A percentile compares a stretch with the other conserved stretches of the same genome.
Evolutionary conservation across 2,329 filamentous ascomycete genomes (phyloP).

Genomic region (Ceratocystis diversiconidia): DNA sequence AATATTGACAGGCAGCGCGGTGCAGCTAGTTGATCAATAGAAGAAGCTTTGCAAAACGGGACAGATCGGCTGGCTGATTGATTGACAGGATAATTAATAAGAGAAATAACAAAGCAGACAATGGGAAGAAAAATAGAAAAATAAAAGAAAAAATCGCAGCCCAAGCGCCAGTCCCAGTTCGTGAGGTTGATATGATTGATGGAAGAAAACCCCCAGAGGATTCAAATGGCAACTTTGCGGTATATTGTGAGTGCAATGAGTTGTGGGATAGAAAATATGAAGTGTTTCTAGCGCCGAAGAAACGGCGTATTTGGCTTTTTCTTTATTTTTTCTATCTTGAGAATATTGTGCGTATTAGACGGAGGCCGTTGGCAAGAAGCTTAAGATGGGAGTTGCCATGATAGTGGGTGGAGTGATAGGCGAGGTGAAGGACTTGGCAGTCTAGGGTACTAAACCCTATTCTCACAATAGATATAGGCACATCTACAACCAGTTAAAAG

Average conservation of each 20-base stretch:
- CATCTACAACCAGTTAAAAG: no score
- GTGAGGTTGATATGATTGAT: background rate
- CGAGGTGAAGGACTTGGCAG: background rate
- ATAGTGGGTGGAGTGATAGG: background rate
- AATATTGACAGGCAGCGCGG: background rate
- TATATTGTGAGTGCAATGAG: background rate
- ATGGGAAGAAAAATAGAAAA: background rate
- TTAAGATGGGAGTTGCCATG: background rate
- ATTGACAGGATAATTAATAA: background rate
- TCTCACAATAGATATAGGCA: no score
- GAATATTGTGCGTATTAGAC: background rate
- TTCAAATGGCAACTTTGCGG: background rate
- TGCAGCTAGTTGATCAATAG: background rate
- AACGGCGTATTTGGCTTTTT: background rate
- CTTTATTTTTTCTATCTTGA: background rate
- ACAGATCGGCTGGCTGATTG: background rate
- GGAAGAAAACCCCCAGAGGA: background rate
- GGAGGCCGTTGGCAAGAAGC: background rate
- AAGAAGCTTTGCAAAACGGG: background rate
- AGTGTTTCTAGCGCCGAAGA: background rate
- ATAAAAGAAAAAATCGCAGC: background rate
- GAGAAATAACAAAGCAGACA: background rate
- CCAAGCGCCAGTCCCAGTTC: conserved; percentile 1
- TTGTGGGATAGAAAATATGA: background rate
- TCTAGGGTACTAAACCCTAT: no score